phyloP scores from a whole-genome alignment of 108 stramenopile genomes.

The Cylindrotheca fusiformis region DNA sequence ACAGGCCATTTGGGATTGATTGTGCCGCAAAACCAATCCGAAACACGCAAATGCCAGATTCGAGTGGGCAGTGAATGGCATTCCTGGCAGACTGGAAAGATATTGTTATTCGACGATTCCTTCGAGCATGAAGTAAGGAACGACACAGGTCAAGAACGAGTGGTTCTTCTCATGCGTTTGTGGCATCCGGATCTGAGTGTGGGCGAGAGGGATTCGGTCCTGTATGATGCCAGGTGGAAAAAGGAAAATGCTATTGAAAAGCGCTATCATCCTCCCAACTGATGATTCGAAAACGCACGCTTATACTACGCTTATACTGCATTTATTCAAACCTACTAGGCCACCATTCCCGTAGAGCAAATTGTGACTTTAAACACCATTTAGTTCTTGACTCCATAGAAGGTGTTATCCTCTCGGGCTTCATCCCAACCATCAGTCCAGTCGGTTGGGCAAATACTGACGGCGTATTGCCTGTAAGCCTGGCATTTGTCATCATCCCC shows the following conservation, averaged over 20 bases:
- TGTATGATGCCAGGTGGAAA: conserved; percentile 18
- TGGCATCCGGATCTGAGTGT: conserved; percentile 68
- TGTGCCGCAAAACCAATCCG: conserved; percentile 35
- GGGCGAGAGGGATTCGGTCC: conserved; percentile 7
- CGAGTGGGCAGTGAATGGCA: conserved; percentile 66
- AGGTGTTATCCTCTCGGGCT: conserved; percentile 77
- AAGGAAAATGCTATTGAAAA: conserved; percentile 34
- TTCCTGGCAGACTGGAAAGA: conserved; percentile 61
- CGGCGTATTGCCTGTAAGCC: conserved; percentile 61
- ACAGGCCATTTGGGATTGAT: conserved; percentile 79
- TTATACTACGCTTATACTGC: no score
- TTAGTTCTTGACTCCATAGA: conserved; percentile 48
- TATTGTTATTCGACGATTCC: conserved; percentile 82
- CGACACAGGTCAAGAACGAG: conserved; percentile 52
- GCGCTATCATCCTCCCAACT: conserved; percentile 25
- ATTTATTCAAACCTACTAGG: no score
- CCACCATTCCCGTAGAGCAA: no score
- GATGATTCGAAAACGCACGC: no score
- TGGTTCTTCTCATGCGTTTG: conserved; percentile 63
- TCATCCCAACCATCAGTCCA: conserved; percentile 92
- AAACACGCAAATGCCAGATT: conserved; percentile 35
- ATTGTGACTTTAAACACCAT: no score
- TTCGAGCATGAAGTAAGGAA: conserved; percentile 82
- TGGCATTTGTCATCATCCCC: conserved; percentile 87
- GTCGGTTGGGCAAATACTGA: conserved; percentile 81